Base-by-base conservation (phyloP, 1,284 basidiomycete genomes). In the Marasmius oreades region DNA sequence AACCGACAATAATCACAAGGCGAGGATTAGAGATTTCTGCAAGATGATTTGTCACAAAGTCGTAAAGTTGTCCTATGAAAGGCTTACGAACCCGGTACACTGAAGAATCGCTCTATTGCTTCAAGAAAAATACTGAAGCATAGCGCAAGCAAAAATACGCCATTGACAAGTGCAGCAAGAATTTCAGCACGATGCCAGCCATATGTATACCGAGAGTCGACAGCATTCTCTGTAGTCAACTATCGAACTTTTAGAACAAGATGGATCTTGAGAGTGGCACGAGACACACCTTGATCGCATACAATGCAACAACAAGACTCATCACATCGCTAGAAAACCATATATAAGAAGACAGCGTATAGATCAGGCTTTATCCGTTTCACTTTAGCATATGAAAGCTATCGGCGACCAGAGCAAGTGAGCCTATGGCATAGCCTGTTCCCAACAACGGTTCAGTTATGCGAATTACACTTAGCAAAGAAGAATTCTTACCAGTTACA, bases 101-200 rank as follows among this genome's bases (percentile, higher is more conserved):
- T 84, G 73, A 98, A 89, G 73, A 98, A 92, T 34, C 97, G 84
- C 62, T 93, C 86, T 47, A 99, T 74, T 6, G 97, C 96, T 71
- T 99, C 96, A 67, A 99, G 77, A 52, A 85, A 90, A 66, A 99
- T 98, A 16, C 94, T 93, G 73, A 98, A 95, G 76, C 97, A 99
- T 1, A 99, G 84, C 0, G 97, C 96, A 50, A 94, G 77, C 2
- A 94, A 78, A 75, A 94, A 93, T 56, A 93, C 95, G 51, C 97
- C 96, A 67, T 99, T 99, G 67, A 98, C 77, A 46, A 99, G 80
- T 0, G 94, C 93, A 33, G 94, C 95, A 7, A 99, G 82, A 59
- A 99, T 97, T 70, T 99, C 97, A 14, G 97, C 97, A 55, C 97
- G 83, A 73, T 99, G 96, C 95, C 95, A 98, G 18, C 94, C 93